Evolutionary conservation across 2,329 filamentous ascomycete genomes (phyloP).

Genomic region (Pestalotiopsis sp.): DNA sequence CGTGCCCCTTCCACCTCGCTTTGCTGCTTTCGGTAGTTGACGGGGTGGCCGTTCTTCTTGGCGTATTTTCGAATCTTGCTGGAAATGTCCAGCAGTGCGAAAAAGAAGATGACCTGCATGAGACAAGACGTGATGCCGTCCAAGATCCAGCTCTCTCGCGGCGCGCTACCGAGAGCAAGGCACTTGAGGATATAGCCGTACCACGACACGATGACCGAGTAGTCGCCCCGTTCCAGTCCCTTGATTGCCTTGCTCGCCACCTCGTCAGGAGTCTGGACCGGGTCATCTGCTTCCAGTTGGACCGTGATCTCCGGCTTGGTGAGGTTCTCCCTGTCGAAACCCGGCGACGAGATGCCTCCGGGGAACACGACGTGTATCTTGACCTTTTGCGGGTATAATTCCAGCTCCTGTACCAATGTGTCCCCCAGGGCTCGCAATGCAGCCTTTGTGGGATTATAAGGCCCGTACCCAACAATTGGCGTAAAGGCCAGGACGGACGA

Average conservation of each 20-base stretch:
- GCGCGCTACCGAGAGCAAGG: slow-evolving; percentile 54
- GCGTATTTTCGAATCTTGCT: slow-evolving; percentile 59
- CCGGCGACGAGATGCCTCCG: slow-evolving; percentile 78
- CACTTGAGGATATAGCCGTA: slow-evolving; percentile 74
- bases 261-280: slow-evolving; percentile 74
- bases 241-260: slow-evolving; percentile 72
- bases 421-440: slow-evolving; percentile 85
- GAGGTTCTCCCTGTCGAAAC: slow-evolving; percentile 73
- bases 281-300: slow-evolving; percentile 81
- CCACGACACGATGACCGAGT: slow-evolving; percentile 75
- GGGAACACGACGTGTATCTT: slow-evolving; percentile 83
- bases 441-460: slow-evolving; percentile 84
- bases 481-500: slow-evolving; percentile 76
- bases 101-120: slow-evolving; percentile 57
- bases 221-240: slow-evolving; percentile 80
- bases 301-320: slow-evolving; percentile 81
- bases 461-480: slow-evolving; percentile 77
- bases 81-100: slow-evolving; percentile 59
- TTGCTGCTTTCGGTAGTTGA: slow-evolving; percentile 43
- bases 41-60: slow-evolving; percentile 62
- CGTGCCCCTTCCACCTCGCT: slow-evolving; percentile 5
- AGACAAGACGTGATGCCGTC: slow-evolving; percentile 62
- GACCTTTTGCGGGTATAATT: slow-evolving; percentile 83
- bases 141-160: slow-evolving; percentile 60
- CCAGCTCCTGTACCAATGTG: slow-evolving; percentile 78